Evolutionary conservation across 1,139 yeast species (phyloP), one percentile per base, ranked within the genome.

Genomic region (Groenewaldozyma auringiensis): DNA sequence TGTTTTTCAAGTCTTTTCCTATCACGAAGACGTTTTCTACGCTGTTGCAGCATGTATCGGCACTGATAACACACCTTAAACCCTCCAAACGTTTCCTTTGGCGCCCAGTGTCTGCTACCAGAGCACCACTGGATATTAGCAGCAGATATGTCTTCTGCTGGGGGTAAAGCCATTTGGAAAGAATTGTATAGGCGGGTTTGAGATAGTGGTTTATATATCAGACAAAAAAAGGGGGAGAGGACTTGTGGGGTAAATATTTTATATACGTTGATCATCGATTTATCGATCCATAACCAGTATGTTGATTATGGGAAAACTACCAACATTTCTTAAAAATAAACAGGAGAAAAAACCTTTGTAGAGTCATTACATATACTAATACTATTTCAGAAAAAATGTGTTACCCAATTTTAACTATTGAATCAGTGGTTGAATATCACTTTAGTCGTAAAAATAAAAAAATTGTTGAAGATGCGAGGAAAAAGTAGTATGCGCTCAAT

Each of bases 51-150:
- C 37, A 27, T 43, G 18, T 37, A 36, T 13, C 38, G 21, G 39
- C 42, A 38, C 6, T 16, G 42, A 11, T 27, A 20, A 18, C 46
- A 43, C 21, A 43, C 46, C 20, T 43, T 42, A 32, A 38, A 43
- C 14, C 46, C 43, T 4, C 29, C 43, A 33, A 41, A 41, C 11
- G 13, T 18, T n/a, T 33, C 29, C 21, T 41, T 41, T 6, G 27
- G 27, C 13, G 36, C 40, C 22, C 37, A 41, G 33, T 41, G 43
- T 13, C 43, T 40, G n/a, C 41, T 33, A 16, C 43, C 36, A 25
- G 43, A 41, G 21, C 43, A 41, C 43, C 43, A 41, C 18, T 41
- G 37, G 16, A 33, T 16, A 21, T 35, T 18, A 16, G 22, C 38
- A 16, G 22, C 38, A 20, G 38, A 14, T 13, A 18, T 13, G 16